Base-by-base conservation (phyloP, 2,329 filamentous ascomycete genomes). In the Clarireedia homoeocarpa region DNA sequence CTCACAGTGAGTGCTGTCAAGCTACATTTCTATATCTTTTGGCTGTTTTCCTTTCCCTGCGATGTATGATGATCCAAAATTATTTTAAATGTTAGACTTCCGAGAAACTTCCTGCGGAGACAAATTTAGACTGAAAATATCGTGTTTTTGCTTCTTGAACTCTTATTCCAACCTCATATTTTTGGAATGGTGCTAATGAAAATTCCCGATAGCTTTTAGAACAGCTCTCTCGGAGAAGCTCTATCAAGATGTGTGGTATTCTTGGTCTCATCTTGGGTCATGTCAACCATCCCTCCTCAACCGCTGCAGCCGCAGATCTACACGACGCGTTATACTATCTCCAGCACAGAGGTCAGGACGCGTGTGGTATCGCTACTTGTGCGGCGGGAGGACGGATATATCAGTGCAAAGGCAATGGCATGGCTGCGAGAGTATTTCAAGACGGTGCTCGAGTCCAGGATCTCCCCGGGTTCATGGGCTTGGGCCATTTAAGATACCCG, bases 341-440 rank as follows among this genome's bases (percentile, higher is more conserved):
- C 9, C 85, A 86, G 69, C 80, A 77, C 67, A 81, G 88, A 67
- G 89, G 89, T 53, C 90, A 95, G 71, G 91, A 96, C 84, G 91
- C 91, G 50, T 88, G 85, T 55, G 91, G 91, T 61, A 92, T 96
- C 64, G 83, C 90, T 50, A 88, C 76, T 65, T 90, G 78, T 77
- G 85, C 80, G 63, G 79, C 75, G 14, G 88, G 88, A 38, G 91
- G 91, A 59, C 81, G 89, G 45, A 86, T 96, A 63, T 92, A 86
- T 70, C 89, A 95, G 70, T 87, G 88, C 76, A 96, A 96, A 74
- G 90, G 90, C 62, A 90, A 91, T 68, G 91, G 91, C 55, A 86
- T 96, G 80, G 91, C 88, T 42, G 82, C 85, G 57, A 88, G 85
- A 69, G 90, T 95, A 64, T 95, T 96, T 72, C 78, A 85, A 53